Evolutionary conservation across 1,139 yeast species (phyloP).

Genomic region (Yamadazyma triangularis): DNA sequence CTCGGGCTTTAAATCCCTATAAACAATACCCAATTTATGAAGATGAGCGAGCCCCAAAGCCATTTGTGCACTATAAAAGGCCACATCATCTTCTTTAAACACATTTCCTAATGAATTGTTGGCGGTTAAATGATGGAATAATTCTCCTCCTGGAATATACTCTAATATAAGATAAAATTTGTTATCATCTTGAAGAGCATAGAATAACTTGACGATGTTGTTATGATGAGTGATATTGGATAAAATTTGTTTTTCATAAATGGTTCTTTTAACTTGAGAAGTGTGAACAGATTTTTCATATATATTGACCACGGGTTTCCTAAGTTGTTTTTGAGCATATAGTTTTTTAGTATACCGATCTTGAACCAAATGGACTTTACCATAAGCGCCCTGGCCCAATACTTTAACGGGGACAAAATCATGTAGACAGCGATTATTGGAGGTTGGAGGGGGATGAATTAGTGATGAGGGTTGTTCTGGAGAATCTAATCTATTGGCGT

Average conservation of each 20-base stretch:
- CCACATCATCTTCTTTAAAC: conserved; percentile 28
- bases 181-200: conserved; percentile 31
- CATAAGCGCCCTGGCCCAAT: conserved; percentile 41
- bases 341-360: conserved; percentile 28
- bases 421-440: too few species aligned
- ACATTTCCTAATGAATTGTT: conserved; percentile 23
- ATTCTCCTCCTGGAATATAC: conserved; percentile 34
- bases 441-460: too few species aligned
- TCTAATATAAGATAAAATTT: conserved; percentile 30
- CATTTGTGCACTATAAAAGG: conserved; percentile 33
- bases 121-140: conserved; percentile 28
- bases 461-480: too few species aligned
- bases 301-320: conserved; percentile 29
- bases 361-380: conserved; percentile 37
- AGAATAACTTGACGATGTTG: conserved; percentile 30
- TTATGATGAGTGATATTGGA: conserved; percentile 49
- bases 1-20: conserved; percentile 85
- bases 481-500: too few species aligned
- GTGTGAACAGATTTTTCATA: too few species aligned
- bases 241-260: conserved; percentile 67
- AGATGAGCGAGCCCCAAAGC: conserved; percentile 27
- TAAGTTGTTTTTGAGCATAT: conserved; percentile 39
- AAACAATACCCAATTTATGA: conserved; percentile 34
- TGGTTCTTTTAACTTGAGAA: conserved; percentile 44
- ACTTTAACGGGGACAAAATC: conserved; percentile 38